Evolutionary conservation across 2,329 filamentous ascomycete species (phyloP), one percentile per base, ranked within the genome.

Genomic region (Phialocephala sp.): DNA sequence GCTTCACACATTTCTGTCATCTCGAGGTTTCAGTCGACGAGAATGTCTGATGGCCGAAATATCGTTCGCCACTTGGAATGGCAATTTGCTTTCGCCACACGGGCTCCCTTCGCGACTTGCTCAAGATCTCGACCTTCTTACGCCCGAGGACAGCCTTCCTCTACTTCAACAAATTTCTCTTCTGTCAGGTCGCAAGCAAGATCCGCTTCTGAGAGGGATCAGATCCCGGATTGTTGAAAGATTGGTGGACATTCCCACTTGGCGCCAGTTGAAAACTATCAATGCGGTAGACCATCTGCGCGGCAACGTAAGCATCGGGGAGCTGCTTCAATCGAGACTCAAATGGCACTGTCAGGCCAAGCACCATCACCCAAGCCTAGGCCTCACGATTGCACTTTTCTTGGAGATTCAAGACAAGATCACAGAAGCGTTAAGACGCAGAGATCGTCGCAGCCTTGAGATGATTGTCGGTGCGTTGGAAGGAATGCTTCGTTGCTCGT

Each of bases 1-100:
- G 4, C 66, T 83, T 11, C 81, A 83, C 64, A 81, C 81, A 1
- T 83, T 79, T 66, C 71, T 82, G 4, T 81, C 80, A 1, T 77
- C 76, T 37, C 77, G 77, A 59, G 79, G 77, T 20, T 76, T 78
- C 24, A 72, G 77, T 27, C 76, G 80, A 5, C 73, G 78, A 62
- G 72, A 79, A 57, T 80, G 80, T 63, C 78, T 81, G 45, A 75
- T 78, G 56, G 74, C 74, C 1, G 80, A 82, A 67, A 72, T 75
- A 2, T 73, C 75, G 15, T 71, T 81, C 52, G 76, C 78, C 4
- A 69, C 70, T 20, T 81, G 77, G 74, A 76, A 75, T 3, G 69
- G 75, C 12, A 76, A 75, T 61, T 62, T 77, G 9, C 72, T 73
- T 24, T 50, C 58, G 18, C 50, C 64, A 4, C 64, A 64, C 36